These are phyloP conservation scores for Cystobasidium ongulense DNA, from an alignment of 768 basidiomycete species.

Conservation along the genomic window DNA sequence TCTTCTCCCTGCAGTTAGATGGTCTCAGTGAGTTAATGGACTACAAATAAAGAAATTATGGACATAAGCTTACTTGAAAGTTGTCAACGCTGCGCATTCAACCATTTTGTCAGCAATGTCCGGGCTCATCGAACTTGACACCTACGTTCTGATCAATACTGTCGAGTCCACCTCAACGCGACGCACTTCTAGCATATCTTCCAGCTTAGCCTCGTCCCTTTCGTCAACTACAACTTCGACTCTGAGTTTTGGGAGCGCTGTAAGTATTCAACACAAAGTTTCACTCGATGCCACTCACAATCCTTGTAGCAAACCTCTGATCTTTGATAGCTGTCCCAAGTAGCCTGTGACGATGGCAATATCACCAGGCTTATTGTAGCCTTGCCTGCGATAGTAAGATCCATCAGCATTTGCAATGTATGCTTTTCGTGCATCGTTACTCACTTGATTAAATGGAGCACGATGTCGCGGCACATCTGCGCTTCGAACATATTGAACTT, in stretches of 20 bases:
- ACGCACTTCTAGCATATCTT: neutral
- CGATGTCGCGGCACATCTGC: neutral
- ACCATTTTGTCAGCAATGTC: neutral
- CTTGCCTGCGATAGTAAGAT: neutral
- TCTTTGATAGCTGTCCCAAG: neutral
- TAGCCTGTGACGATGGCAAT: neutral
- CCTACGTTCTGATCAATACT: neutral
- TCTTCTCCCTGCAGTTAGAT: neutral
- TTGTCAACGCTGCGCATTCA: neutral
- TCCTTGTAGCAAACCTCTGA: neutral
- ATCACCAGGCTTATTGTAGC: neutral
- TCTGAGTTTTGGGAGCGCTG: neutral
- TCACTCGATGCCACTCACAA: neutral
- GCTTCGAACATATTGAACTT: neutral
- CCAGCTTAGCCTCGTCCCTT: neutral
- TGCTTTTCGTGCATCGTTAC: too few relatives aligned
- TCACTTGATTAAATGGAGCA: neutral
- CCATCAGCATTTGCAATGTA: neutral
- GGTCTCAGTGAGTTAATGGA: neutral
- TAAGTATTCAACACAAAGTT: neutral
- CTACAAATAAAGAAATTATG: neutral
- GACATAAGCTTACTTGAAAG: neutral
- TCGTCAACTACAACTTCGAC: neutral
- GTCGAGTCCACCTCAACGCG: neutral
- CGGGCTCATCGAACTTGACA: neutral